Base-by-base conservation (phyloP, 305 asterid genomes). In the Fraxinus velutina region DNA sequence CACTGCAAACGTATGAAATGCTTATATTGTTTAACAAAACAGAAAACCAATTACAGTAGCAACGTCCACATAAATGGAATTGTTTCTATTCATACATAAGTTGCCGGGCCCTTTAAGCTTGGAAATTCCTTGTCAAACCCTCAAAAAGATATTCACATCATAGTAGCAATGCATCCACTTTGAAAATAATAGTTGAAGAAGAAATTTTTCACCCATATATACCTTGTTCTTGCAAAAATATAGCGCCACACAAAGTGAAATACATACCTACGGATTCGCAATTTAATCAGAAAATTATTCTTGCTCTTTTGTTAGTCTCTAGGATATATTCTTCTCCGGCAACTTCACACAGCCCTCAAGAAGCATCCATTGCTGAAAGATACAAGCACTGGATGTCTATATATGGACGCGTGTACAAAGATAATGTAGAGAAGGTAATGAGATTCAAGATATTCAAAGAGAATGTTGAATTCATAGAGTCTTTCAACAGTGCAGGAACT, bases 391-490 rank as follows among this genome's bases (percentile, higher is more conserved):
- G 84, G 81, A 81, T 68, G 78, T 29, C n/a, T 13, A 47, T 2
- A 0, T 75, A 81, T 76, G 78, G 78, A 19, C 73, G 62, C 0
- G 29, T 15, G 3, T 76, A 76, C 72, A 68, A 76, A 66, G 64
- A 68, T 33, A 66, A 81, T 32, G 81, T 15, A 37, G 81, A 81
- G 47, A 81, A 76, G 81, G 80, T 82, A 9, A 72, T 9, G 42
- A 37, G 87, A 39, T 87, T 81, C 22, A 8, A 37, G 6, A 83
- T 75, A 33, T 86, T 80, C 83, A 78, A 83, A 37, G 77, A 81
- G 76, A 85, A 82, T 27, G 86, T 78, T 0, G 64, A 81, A 21
- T 84, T 81, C 73, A 76, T 86, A 0, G 84, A 86, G 30, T 30
- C 84, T 2, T 76, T 78, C 37, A 86, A 84, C 39, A 79, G 42